A percentile compares a stretch with the other conserved stretches of the same genome.
Evolutionary conservation across 2,329 filamentous ascomycete genomes (phyloP).

Genomic region (Stenocarpella maydis): DNA sequence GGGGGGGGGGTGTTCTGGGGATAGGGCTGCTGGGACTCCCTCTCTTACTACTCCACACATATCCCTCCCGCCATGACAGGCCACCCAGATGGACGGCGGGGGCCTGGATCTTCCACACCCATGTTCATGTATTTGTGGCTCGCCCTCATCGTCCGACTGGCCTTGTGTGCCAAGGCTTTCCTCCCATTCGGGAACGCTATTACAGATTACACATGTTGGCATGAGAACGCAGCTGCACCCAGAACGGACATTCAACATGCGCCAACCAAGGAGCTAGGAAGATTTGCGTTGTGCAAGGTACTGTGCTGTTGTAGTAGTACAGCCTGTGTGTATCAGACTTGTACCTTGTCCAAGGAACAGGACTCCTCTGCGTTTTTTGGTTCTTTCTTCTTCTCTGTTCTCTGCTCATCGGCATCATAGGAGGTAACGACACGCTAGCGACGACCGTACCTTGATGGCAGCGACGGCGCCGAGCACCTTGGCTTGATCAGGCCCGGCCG

Average conservation of each 20-base stretch:
- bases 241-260: background rate
- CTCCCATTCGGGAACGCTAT: background rate
- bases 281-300: background rate
- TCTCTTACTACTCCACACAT: background rate
- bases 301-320: background rate
- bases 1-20: constrained; percentile 1
- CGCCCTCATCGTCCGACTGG: background rate
- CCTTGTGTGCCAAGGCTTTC: background rate
- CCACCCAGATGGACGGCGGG: constrained; percentile 15
- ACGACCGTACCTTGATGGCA: background rate
- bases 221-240: background rate
- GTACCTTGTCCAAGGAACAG: too few species aligned
- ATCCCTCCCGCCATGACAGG: constrained; percentile 19
- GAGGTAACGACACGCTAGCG: background rate
- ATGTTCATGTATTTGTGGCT: background rate
- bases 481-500: background rate
- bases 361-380: background rate
- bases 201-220: background rate
- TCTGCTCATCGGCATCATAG: background rate
- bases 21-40: background rate
- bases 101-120: constrained; percentile 11
- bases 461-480: background rate
- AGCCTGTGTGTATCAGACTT: too few species aligned
- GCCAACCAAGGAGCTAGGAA: background rate
- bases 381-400: background rate